Conservation (phyloP, 2,329 filamentous ascomycete genomes). For the Fusarium compactum region DNA sequence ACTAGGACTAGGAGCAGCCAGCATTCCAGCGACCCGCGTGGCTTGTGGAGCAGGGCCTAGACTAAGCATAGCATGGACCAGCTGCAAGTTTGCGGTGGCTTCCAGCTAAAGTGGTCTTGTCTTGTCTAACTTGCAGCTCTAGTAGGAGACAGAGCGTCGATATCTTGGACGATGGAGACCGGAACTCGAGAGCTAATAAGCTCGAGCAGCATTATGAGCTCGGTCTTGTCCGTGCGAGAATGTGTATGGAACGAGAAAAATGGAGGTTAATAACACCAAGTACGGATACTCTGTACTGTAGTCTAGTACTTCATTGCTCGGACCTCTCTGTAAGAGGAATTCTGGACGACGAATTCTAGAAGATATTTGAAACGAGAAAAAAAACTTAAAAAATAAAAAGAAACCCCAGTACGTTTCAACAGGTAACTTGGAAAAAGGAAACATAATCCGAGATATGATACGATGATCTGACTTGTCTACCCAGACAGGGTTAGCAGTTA, state of each 20-base stretch:
- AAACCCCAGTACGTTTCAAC: not conserved
- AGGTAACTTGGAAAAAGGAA: not conserved
- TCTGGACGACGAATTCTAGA: not conserved
- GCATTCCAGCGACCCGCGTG: slow-evolving; percentile 48
- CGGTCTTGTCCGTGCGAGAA: slow-evolving; percentile 42
- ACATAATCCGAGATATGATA: not conserved
- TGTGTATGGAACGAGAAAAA: slow-evolving; percentile 21
- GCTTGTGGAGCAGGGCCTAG: slow-evolving; percentile 46
- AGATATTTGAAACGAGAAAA: not conserved
- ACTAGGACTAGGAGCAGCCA: slow-evolving; percentile 16
- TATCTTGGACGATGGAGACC: slow-evolving; percentile 16
- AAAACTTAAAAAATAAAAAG: not conserved
- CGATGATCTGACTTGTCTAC: not conserved
- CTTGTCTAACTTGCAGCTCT: slow-evolving; percentile 1
- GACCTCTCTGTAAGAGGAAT: not conserved
- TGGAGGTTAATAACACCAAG: not conserved
- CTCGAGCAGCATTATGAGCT: slow-evolving; percentile 6
- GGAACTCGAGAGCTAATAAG: not conserved
- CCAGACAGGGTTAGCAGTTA: not conserved
- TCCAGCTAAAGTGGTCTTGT: slow-evolving; percentile 34
- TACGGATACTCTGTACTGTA: not conserved
- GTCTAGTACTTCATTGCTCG: not conserved
- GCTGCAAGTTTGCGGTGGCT: slow-evolving; percentile 33
- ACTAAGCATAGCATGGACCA: slow-evolving; percentile 32
- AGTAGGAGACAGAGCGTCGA: not conserved